Percentiles rank a stretch among this genome's conserved stretches.
These are phyloP conservation scores for Plantago coronopus DNA, from an alignment of 305 asterid species.

Conservation along the genomic window DNA sequence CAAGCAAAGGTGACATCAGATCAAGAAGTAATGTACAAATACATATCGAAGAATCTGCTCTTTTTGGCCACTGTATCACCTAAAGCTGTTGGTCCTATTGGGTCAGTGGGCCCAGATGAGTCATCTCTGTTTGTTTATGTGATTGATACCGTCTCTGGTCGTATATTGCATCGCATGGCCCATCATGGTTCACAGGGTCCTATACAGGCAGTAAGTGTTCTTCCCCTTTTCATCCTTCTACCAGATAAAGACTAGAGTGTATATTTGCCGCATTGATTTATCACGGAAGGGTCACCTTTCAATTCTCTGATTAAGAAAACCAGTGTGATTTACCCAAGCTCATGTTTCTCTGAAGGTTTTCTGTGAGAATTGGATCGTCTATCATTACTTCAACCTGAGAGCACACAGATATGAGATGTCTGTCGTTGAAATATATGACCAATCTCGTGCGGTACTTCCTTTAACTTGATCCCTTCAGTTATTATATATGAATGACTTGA, in stretches of 20 bases:
- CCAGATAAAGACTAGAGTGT: not conserved
- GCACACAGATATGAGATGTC: slow-evolving; percentile 98
- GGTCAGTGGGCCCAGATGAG: slow-evolving; percentile 83
- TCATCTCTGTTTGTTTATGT: slow-evolving; percentile 75
- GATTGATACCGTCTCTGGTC: slow-evolving; percentile 88
- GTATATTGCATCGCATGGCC: slow-evolving; percentile 79
- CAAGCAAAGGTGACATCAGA: slow-evolving; percentile 85
- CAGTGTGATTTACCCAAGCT: slow-evolving; percentile 15
- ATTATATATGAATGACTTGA: slow-evolving; percentile 9
- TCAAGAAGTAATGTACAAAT: slow-evolving; percentile 93
- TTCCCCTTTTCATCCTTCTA: slow-evolving; percentile 13
- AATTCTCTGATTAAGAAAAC: slow-evolving; percentile 6
- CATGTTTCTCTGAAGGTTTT: slow-evolving; percentile 53
- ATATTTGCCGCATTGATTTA: not conserved
- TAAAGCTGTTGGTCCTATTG: slow-evolving; percentile 75
- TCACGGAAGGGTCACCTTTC: not conserved
- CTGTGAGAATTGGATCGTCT: slow-evolving; percentile 95
- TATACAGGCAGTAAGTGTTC: slow-evolving; percentile 74
- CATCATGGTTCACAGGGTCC: slow-evolving; percentile 98
- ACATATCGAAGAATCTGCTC: slow-evolving; percentile 75
- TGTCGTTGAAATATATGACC: slow-evolving; percentile 93
- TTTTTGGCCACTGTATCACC: slow-evolving; percentile 88
- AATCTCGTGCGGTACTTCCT: slow-evolving; percentile 82
- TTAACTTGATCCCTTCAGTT: slow-evolving; percentile 17
- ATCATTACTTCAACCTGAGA: slow-evolving; percentile 93